These are phyloP conservation scores for Huiozyma naganishii DNA, from an alignment of 805 yeast genomes.

Conservation along the genomic window DNA sequence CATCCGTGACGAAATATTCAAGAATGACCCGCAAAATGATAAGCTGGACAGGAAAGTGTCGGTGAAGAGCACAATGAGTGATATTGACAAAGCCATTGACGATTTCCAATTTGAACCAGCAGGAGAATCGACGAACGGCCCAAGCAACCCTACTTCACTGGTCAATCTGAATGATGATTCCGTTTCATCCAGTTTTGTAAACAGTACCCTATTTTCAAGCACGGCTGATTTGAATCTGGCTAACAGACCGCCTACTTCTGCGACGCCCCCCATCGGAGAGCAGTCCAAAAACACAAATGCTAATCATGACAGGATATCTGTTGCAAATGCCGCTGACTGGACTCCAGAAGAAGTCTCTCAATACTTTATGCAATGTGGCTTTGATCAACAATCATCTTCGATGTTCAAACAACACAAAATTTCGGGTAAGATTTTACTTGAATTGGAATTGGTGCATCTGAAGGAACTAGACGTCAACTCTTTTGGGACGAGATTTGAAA, in stretches of 20 bases:
- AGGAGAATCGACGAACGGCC: background rate
- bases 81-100: constrained; percentile 61
- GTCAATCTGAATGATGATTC: background rate
- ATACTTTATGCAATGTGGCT: constrained; percentile 63
- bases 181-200: constrained; percentile 7
- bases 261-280: background rate
- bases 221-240: constrained; percentile 13
- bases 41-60: constrained; percentile 27
- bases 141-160: background rate
- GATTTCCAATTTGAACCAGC: constrained; percentile 38
- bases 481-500: constrained; percentile 91
- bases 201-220: constrained; percentile 12
- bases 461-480: constrained; percentile 87
- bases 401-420: constrained; percentile 82
- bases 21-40: background rate
- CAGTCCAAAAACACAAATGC: background rate
- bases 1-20: constrained; percentile 1
- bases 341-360: constrained; percentile 75
- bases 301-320: background rate
- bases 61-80: constrained; percentile 48
- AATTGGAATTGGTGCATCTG: constrained; percentile 72
- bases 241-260: background rate
- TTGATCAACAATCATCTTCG: constrained; percentile 63
- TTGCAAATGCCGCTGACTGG: constrained; percentile 50
- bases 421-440: constrained; percentile 75